Evolutionary conservation across 331 rosid genomes (phyloP), one percentile per base, ranked within the genome.

Genomic region (Pyracantha coccinea): DNA sequence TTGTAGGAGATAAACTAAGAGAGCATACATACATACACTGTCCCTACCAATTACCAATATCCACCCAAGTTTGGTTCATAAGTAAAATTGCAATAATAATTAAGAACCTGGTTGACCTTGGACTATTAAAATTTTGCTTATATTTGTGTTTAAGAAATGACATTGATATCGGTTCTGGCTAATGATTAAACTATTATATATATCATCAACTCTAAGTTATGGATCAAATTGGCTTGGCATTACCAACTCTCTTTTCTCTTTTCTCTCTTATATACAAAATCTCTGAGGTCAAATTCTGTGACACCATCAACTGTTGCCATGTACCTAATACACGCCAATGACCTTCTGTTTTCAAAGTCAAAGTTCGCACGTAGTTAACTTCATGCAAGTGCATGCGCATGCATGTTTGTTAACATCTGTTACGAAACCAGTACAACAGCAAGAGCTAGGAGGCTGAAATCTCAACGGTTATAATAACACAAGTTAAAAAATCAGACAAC

Each of bases 281-380:
- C 85, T 78, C 66, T 0, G 75, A 47, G 74, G 97, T 90, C 97
- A 90, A 92, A 76, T 86, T 79, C 61, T 4, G 71, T 90, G 97
- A 92, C 96, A 80, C 81, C 82, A 85, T 78, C 89, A 61, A 38
- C 13, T 38, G 44, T 38, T 2, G 45, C 45, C 13, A 38, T 38
- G 45, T 38, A 38, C 45, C 45, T 10, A 92, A 86, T 79, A 83
- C 96, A 66, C 85, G 86, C 82, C 20, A 35, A 70, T 11, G 88
- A 86, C 92, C 73, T 83, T 66, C 29, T 63, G 21, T 47, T 66
- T 12, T 4, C 6, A 10, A 75, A 79, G 92, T 86, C 90, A 86
- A 88, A 85, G 47, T 71, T 29, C 12, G 47, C 65, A 50, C 14
- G 52, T 60, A 55, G 52, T 80, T 84, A 66, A 83, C 75, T 78